A percentile compares a stretch with the other conserved stretches of the same genome.
phyloP scores from a whole-genome alignment of 1,284 basidiomycete genomes.

The Cutaneotrichosporon sp. region DNA sequence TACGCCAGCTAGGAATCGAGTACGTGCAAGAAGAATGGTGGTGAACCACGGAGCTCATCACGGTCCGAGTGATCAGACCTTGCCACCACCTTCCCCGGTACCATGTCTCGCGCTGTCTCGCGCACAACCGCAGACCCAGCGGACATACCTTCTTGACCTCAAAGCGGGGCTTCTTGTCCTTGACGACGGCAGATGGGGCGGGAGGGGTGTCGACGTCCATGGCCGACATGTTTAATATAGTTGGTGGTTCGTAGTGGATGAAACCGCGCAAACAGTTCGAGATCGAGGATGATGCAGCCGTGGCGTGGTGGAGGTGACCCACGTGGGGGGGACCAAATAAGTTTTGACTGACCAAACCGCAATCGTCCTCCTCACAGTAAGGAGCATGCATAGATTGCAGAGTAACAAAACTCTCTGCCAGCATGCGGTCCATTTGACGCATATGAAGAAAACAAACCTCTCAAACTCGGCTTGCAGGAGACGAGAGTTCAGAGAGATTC shows the following conservation, averaged over 20 bases:
- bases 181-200: slow-evolving; percentile 28
- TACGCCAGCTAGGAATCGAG: slow-evolving; percentile 11
- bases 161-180: slow-evolving; percentile 63
- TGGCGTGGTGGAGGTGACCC: not conserved
- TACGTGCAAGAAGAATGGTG: too few relatives aligned
- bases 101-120: not conserved
- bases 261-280: not conserved
- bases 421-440: too few relatives aligned
- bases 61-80: too few relatives aligned
- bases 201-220: slow-evolving; percentile 52
- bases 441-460: too few relatives aligned
- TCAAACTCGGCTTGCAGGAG: too few relatives aligned
- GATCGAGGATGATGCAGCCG: not conserved
- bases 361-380: too few relatives aligned
- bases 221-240: slow-evolving; percentile 12
- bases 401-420: too few relatives aligned
- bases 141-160: slow-evolving; percentile 86
- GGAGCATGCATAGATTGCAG: too few relatives aligned
- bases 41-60: too few relatives aligned
- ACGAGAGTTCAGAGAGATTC: too few relatives aligned
- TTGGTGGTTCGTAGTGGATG: not conserved
- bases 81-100: not conserved
- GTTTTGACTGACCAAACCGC: not conserved
- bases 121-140: not conserved
- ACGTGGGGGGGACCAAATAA: not conserved